These are phyloP conservation scores for Polyporus tsugae DNA, from an alignment of 1,284 basidiomycete species.

Conservation along the genomic window DNA sequence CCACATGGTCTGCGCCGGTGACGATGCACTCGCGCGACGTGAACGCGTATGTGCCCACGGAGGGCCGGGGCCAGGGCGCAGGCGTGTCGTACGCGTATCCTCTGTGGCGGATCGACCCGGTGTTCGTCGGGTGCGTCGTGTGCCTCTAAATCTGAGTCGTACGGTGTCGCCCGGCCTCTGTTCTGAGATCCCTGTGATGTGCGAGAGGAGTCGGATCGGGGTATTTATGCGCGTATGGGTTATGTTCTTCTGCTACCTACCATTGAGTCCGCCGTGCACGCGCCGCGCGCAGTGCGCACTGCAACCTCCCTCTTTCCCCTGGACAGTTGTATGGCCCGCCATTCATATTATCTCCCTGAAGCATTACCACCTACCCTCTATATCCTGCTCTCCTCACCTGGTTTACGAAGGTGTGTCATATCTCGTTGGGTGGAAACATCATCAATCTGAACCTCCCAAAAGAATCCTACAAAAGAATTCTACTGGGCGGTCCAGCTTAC, in stretches of 20 bases:
- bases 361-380: not conserved
- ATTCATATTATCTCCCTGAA: not conserved
- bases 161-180: no score
- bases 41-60: not conserved
- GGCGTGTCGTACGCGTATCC: slow-evolving; percentile 19
- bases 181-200: no score
- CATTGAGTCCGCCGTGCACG: not conserved
- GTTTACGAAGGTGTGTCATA: no score
- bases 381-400: not conserved
- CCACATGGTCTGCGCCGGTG: not conserved
- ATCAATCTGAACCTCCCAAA: no score
- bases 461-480: no score
- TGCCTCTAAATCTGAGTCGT: not conserved
- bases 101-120: slow-evolving; percentile 25
- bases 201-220: no score
- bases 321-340: not conserved
- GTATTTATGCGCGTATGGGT: not conserved
- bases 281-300: not conserved
- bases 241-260: not conserved
- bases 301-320: not conserved
- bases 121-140: slow-evolving; percentile 25
- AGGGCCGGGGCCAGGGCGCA: not conserved
- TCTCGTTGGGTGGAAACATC: no score
- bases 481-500: no score
- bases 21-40: slow-evolving; percentile 4